phyloP scores from a whole-genome alignment of 192 early-diverging fungal genomes.

The Backusella mclennaniae region DNA sequence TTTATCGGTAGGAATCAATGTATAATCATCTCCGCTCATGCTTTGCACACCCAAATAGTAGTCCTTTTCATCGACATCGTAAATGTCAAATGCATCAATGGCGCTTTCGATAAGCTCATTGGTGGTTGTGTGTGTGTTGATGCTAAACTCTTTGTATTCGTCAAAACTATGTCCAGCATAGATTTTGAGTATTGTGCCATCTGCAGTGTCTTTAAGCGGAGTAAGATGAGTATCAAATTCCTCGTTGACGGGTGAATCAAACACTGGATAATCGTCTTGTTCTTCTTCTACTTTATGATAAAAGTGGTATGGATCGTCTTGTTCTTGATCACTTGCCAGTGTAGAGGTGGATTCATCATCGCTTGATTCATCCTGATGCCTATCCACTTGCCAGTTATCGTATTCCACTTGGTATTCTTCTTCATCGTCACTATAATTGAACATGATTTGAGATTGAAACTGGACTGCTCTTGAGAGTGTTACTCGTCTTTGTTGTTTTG shows the following conservation, averaged over 20 bases:
- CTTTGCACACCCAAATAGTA: slow-evolving; percentile 50
- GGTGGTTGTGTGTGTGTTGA: slow-evolving; percentile 38
- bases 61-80: neutral
- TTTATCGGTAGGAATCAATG: slow-evolving; percentile 48
- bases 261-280: neutral
- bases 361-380: neutral
- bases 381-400: slow-evolving; percentile 44
- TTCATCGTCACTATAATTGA: slow-evolving; percentile 29
- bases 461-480: slow-evolving; percentile 31
- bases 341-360: slow-evolving; percentile 39
- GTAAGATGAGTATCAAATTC: slow-evolving; percentile 7
- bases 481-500: slow-evolving; percentile 19
- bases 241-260: neutral
- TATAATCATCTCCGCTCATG: slow-evolving; percentile 48
- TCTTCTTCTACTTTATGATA: slow-evolving; percentile 8
- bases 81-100: slow-evolving; percentile 39
- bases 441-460: slow-evolving; percentile 35
- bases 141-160: neutral
- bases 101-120: slow-evolving; percentile 46
- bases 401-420: slow-evolving; percentile 43
- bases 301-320: neutral
- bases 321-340: neutral
- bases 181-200: slow-evolving; percentile 26
- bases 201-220: neutral
- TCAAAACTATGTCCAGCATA: slow-evolving; percentile 43